These are phyloP conservation scores for Suillus tomentosus DNA, from an alignment of 768 basidiomycete genomes.

Conservation along the genomic window DNA sequence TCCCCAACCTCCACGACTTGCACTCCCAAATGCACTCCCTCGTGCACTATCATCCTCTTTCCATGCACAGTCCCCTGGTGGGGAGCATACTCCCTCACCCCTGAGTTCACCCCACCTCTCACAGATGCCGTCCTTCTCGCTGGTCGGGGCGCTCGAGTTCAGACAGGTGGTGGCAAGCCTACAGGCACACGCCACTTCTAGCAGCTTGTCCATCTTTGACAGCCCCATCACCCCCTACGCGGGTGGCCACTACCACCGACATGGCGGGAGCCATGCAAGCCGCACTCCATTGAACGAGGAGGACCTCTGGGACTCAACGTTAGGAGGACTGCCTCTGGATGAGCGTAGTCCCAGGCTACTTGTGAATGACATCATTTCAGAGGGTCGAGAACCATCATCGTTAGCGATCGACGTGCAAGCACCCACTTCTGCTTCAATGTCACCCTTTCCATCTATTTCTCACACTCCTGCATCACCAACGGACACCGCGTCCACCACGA, in stretches of 20 bases:
- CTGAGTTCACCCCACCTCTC: constrained; percentile 38
- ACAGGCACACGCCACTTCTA: constrained; percentile 62
- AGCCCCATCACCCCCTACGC: constrained; percentile 69
- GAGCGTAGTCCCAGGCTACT: constrained; percentile 46
- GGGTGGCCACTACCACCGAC: constrained; percentile 69
- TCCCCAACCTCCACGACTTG: constrained; percentile 39
- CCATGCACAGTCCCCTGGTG: constrained; percentile 24
- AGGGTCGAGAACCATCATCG: constrained; percentile 11
- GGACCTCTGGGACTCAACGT: constrained; percentile 53
- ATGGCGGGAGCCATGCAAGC: constrained; percentile 33
- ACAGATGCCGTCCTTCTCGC: constrained; percentile 82
- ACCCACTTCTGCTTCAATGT: constrained; percentile 25
- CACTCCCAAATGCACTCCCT: constrained; percentile 43
- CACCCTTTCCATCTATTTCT: constrained; percentile 55
- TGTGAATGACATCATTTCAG: constrained; percentile 30
- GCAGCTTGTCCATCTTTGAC: constrained; percentile 66
- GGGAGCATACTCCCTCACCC: constrained; percentile 51
- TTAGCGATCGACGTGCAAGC: not conserved
- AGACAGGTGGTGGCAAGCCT: constrained; percentile 86
- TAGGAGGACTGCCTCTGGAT: constrained; percentile 49
- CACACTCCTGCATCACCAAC: constrained; percentile 52
- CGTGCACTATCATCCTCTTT: constrained; percentile 18
- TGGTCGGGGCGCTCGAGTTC: constrained; percentile 96
- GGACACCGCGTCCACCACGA: constrained; percentile 39
- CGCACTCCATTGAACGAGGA: constrained; percentile 37